phyloP scores from a whole-genome alignment of 306 rosid genomes.

The Acacia crassicarpa region DNA sequence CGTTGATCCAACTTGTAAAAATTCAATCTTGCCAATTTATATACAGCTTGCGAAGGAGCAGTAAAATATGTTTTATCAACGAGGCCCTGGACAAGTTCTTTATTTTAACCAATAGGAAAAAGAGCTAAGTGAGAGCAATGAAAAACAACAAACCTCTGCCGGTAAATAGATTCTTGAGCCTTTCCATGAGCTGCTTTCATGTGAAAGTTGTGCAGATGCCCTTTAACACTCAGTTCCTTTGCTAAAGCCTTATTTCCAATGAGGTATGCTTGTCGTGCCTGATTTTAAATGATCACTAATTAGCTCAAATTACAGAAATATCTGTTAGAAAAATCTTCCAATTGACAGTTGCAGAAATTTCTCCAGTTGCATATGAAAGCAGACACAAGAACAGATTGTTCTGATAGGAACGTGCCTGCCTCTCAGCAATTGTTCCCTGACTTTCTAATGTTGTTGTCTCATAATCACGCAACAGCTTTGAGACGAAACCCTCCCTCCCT shows the following conservation, averaged over 20 bases:
- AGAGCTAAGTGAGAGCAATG: conserved; percentile 14
- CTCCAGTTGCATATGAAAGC: not conserved
- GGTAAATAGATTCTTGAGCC: conserved; percentile 94
- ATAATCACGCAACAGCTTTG: conserved; percentile 12
- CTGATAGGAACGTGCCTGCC: conserved; percentile 27
- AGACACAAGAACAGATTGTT: conserved; percentile 7
- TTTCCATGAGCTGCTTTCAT: conserved; percentile 97
- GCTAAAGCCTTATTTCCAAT: conserved; percentile 92
- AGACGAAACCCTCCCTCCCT: not conserved
- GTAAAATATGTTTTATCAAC: not conserved
- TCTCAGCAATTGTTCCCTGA: conserved; percentile 27
- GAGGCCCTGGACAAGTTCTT: not conserved
- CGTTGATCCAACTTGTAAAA: not conserved
- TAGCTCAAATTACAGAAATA: conserved; percentile 18
- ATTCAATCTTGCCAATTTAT: not conserved
- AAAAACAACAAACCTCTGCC: conserved; percentile 78
- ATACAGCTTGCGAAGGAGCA: not conserved
- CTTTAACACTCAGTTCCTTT: conserved; percentile 86
- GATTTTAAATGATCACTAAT: conserved; percentile 38
- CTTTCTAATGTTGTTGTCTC: not conserved
- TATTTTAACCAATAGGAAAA: not conserved
- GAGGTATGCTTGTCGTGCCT: conserved; percentile 97
- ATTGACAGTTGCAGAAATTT: conserved; percentile 20
- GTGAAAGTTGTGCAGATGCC: conserved; percentile 87
- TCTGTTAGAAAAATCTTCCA: conserved; percentile 17